Evolutionary conservation across 176 grass and related monocot genomes (phyloP).

Genomic region (Ensete ventricosum): DNA sequence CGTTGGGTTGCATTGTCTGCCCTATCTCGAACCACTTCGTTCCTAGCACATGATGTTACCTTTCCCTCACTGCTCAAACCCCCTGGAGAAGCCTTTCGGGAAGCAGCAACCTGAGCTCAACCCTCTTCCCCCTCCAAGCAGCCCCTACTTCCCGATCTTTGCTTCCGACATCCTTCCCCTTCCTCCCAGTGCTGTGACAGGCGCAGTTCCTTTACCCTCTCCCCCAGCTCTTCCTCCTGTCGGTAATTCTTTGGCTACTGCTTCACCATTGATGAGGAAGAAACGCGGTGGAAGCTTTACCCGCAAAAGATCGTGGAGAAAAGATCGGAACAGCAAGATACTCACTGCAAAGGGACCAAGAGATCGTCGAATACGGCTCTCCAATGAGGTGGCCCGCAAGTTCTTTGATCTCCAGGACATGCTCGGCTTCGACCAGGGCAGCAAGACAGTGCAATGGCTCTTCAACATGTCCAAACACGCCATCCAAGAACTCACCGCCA

Average conservation of each 20-base stretch:
- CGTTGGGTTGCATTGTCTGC: too few relatives aligned
- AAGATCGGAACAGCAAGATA: slow-evolving; percentile 95
- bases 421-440: slow-evolving; percentile 90
- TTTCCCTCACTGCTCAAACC: slow-evolving; percentile 33
- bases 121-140: slow-evolving; percentile 26
- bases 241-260: slow-evolving; percentile 1
- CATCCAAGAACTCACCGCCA: slow-evolving; percentile 48
- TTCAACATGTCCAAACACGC: slow-evolving; percentile 59
- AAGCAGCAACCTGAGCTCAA: slow-evolving; percentile 43
- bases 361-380: slow-evolving; percentile 88
- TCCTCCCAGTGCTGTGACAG: neutral
- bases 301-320: slow-evolving; percentile 34
- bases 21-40: too few relatives aligned
- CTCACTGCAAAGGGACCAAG: slow-evolving; percentile 64
- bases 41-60: slow-evolving; percentile 28
- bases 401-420: slow-evolving; percentile 93
- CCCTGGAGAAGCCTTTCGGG: slow-evolving; percentile 37
- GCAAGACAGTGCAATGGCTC: slow-evolving; percentile 99
- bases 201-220: neutral
- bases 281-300: slow-evolving; percentile 1
- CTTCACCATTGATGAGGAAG: neutral
- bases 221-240: neutral
- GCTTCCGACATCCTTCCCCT: slow-evolving; percentile 23
- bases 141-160: slow-evolving; percentile 22
- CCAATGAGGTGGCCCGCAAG: slow-evolving; percentile 73